These are phyloP conservation scores for Sequoiadendron giganteum DNA, from an alignment of 75 land plant species.

Conservation along the genomic window DNA sequence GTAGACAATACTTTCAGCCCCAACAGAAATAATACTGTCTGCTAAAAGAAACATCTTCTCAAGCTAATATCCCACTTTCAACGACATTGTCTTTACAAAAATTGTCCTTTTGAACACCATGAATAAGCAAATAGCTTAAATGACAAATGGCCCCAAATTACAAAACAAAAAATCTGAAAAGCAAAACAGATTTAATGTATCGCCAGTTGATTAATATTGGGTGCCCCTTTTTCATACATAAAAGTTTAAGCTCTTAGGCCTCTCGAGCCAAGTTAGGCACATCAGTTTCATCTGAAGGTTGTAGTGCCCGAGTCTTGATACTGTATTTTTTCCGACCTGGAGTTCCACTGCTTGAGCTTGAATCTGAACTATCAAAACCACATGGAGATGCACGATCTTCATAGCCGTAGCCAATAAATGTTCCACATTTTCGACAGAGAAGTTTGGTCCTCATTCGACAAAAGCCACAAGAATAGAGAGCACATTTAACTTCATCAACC, in stretches of 20 bases:
- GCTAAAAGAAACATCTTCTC: background rate
- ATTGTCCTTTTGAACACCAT: background rate
- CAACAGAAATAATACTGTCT: background rate
- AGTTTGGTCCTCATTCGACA: conserved; percentile 45
- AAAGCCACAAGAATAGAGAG: conserved; percentile 33
- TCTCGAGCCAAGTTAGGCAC: conserved; percentile 6
- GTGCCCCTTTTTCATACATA: conserved; percentile 6
- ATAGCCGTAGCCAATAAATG: conserved; percentile 45
- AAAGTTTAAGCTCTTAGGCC: background rate
- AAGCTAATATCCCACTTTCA: background rate
- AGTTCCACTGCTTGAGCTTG: conserved; percentile 18
- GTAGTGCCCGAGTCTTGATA: conserved; percentile 51
- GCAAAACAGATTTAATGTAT: background rate
- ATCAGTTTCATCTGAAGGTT: conserved; percentile 32
- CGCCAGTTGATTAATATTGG: background rate
- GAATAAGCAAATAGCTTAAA: background rate
- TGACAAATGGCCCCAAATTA: background rate
- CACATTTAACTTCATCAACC: conserved; percentile 50
- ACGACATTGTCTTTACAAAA: background rate
- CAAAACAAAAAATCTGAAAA: background rate
- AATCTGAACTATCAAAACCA: conserved; percentile 23
- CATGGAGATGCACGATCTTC: conserved; percentile 25
- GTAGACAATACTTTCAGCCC: background rate
- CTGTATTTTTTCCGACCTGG: conserved; percentile 28
- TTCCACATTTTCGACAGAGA: conserved; percentile 53